phyloP scores from a whole-genome alignment of 2,329 filamentous ascomycete species.

The Anthostomella pinea region DNA sequence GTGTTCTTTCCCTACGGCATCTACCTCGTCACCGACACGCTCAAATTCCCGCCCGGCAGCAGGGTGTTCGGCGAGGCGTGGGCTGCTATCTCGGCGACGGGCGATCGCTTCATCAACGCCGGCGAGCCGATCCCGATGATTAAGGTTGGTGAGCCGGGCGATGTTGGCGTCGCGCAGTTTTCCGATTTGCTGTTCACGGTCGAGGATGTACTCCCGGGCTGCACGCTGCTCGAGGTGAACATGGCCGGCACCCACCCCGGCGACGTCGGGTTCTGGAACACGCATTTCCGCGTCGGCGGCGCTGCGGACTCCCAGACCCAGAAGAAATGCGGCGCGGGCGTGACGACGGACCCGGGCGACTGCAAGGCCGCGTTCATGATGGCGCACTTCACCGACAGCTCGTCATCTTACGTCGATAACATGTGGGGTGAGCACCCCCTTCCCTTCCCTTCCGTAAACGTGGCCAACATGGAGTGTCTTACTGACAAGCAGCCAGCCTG shows the following conservation, averaged over 20 bases:
- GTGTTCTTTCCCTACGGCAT: constrained; percentile 42
- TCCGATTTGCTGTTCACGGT: constrained; percentile 53
- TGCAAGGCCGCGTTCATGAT: constrained; percentile 48
- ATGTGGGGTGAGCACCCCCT: constrained; percentile 44
- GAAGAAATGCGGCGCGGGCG: constrained; percentile 33
- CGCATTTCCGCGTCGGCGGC: constrained; percentile 45
- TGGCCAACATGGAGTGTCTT: too few relatives aligned
- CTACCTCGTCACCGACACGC: constrained; percentile 45
- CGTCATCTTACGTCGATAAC: constrained; percentile 53
- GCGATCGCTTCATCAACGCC: constrained; percentile 42
- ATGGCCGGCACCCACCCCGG: constrained; percentile 43
- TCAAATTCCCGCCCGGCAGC: constrained; percentile 46
- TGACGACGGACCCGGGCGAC: constrained; percentile 24
- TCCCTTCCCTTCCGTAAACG: constrained; percentile 15
- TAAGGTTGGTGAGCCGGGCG: constrained; percentile 46
- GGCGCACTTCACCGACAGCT: constrained; percentile 45
- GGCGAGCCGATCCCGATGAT: constrained; percentile 14
- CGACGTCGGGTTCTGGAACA: constrained; percentile 51
- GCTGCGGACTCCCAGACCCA: constrained; percentile 38
- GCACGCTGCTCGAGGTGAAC: constrained; percentile 46
- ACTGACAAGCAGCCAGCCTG: constrained; percentile 26
- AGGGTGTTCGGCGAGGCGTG: constrained; percentile 55
- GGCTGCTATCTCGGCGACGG: constrained; percentile 48
- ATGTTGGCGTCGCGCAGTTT: constrained; percentile 49
- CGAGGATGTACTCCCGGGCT: constrained; percentile 40